Base-by-base conservation (phyloP, 2,329 filamentous ascomycete species). In the Escovopsis sp. region DNA sequence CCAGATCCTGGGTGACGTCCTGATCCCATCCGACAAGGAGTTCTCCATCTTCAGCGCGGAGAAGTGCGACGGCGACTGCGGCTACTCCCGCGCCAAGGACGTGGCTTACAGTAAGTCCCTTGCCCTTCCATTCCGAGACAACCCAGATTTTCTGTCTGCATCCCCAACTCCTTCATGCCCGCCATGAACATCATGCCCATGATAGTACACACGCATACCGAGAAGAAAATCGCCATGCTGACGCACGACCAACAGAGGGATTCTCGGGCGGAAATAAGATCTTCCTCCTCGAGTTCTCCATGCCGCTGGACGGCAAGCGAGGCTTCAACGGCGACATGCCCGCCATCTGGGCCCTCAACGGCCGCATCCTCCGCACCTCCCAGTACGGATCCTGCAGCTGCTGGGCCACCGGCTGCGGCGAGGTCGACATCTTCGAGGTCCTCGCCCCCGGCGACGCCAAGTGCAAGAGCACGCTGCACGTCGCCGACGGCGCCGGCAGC, bases 281-380 rank as follows among this genome's bases (percentile, higher is more conserved):
- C 36, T 85, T 87, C 60, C 64, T 86, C 42, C 68, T 81, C 46
- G 70, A 83, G 46, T 81, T 86, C 54, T 62, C 63, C 37, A 87
- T 87, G 81, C 79, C 79, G 8, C 49, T 66, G 33, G 69, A 70
- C 38, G 68, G 67, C 41, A 51, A 61, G 35, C 57, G 52, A n/a
- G 61, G 60, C 38, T 62, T 62, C 47, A 70, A 75, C 48, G 61
- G 53, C 29, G 73, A 86, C 56, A 80, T 80, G 68, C 79, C 81
- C 8, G 76, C 80, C 29, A 68, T 79, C 54, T 87, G 82, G 82
- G 61, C 78, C 34, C 69, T 87, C 40, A 87, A 87, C 57, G 75
- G 72, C 14, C 66, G 72, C 40, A 82, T 87, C 41, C 73, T 79
- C 18, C 74, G 75, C 40, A 76, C 77, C 5, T 60, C 68, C 5